Base-by-base conservation (phyloP, 345 rosid species). In the Brassica juncea region DNA sequence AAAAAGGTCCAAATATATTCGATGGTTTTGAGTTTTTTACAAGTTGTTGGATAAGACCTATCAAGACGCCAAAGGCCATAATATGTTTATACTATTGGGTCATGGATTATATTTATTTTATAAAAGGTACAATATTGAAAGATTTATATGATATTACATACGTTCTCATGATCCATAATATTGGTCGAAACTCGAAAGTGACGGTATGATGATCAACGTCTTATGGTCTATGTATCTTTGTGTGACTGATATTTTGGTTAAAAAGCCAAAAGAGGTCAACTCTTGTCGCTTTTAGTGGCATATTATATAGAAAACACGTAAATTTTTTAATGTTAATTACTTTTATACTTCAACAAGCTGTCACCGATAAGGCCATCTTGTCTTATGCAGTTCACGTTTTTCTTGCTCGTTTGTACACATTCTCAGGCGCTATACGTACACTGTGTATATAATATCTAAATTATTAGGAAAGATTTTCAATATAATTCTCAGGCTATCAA, bases 301-400 rank as follows among this genome's bases (percentile, higher is more conserved):
- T 32, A 32, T 64, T 23, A 34, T 23, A 65, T 8, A 14, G 1
- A 54, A 25, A 10, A 19, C 35, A 32, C 64, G 23, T 66, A 52
- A 65, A 1, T 5, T 8, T 2, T 54, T 49, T 52, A 28, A 32
- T 28, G 8, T 19, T 11, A 73, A 5, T 32, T 32, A 39, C 47
- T 3, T 11, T 34, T 66, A 35, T 8, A 55, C 66, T 54, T 25
- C 28, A 75, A 25, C 55, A 66, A 25, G 39, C 30, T 75, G 58
- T 37, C 78, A 66, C 31, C 42, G 42, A 14, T 57, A 32, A 23
- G 54, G n/a, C 16, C 44, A 23, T 8, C 1, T 32, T 75, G 9
- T 75, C 57, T 35, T 57, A 34, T 66, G 11, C 28, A 25, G 27
- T 65, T 65, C 52, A 52, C 77, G 77, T 74, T 64, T 74, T 6